phyloP scores from a whole-genome alignment of 345 rosid species.

The Pistacia atlantica region DNA sequence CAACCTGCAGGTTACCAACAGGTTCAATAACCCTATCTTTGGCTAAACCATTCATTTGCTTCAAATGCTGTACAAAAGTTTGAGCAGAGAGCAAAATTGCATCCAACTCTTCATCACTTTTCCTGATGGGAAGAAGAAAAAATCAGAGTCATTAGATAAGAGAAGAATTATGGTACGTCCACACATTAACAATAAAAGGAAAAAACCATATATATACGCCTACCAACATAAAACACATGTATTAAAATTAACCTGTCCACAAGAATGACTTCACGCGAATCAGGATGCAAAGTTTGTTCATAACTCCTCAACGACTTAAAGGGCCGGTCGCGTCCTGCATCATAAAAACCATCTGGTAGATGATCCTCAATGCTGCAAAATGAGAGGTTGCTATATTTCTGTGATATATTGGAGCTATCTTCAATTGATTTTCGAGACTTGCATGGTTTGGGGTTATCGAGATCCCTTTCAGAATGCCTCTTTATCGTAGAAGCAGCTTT shows the following conservation, averaged over 20 bases:
- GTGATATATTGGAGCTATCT: slow-evolving; percentile 47
- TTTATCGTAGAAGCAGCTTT: slow-evolving; percentile 51
- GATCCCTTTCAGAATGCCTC: slow-evolving; percentile 70
- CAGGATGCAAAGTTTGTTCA: slow-evolving; percentile 61
- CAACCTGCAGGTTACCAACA: slow-evolving; percentile 60
- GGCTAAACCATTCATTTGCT: slow-evolving; percentile 46
- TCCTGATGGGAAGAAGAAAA: slow-evolving; percentile 38
- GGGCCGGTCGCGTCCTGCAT: slow-evolving; percentile 96
- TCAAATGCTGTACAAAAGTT: slow-evolving; percentile 58
- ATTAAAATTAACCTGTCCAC: slow-evolving; percentile 71
- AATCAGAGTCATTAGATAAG: background rate
- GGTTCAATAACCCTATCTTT: slow-evolving; percentile 42
- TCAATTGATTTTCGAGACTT: slow-evolving; percentile 60
- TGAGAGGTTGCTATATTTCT: slow-evolving; percentile 67
- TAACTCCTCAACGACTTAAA: slow-evolving; percentile 66
- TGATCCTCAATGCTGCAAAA: slow-evolving; percentile 75
- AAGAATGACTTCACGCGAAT: slow-evolving; percentile 95
- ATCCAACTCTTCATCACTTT: slow-evolving; percentile 86
- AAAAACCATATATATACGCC: too few relatives aligned
- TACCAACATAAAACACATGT: background rate
- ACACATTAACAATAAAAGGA: background rate
- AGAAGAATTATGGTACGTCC: background rate
- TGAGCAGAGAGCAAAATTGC: slow-evolving; percentile 76
- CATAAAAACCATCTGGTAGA: slow-evolving; percentile 92
- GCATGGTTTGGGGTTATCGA: slow-evolving; percentile 90